These are phyloP conservation scores for Apiospora hydei DNA, from an alignment of 2,329 filamentous ascomycete genomes.

Conservation along the genomic window DNA sequence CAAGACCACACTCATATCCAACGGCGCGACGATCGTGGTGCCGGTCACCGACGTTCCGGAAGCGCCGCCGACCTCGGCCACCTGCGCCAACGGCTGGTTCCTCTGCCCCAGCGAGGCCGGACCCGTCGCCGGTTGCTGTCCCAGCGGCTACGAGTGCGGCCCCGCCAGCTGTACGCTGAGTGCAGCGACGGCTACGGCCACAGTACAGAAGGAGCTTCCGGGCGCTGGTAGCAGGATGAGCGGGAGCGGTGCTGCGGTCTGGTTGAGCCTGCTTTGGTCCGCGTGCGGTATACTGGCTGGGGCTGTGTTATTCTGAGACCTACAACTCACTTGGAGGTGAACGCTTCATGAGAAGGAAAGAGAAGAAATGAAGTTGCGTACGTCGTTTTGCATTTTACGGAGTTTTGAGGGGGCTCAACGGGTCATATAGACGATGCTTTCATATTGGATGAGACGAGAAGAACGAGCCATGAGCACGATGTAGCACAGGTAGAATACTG, in stretches of 20 bases:
- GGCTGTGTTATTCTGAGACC: neutral
- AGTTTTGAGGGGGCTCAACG: no score
- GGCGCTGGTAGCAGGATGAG: conserved; percentile 25
- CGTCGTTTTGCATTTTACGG: neutral
- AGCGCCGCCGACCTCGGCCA: conserved; percentile 50
- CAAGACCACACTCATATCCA: conserved; percentile 70
- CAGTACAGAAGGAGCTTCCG: conserved; percentile 62
- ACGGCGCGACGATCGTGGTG: conserved; percentile 75
- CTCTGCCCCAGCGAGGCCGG: conserved; percentile 65
- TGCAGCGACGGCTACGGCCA: conserved; percentile 60
- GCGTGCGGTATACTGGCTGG: neutral
- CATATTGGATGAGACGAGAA: neutral
- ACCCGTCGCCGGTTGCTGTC: conserved; percentile 84
- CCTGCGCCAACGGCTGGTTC: conserved; percentile 83
- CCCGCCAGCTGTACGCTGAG: conserved; percentile 72
- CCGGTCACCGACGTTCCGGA: conserved; percentile 57
- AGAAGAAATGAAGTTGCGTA: neutral
- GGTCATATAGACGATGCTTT: neutral
- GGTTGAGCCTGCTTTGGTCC: neutral
- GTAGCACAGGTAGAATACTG: neutral
- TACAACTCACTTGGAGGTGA: neutral
- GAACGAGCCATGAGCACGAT: neutral
- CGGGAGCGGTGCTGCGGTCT: neutral
- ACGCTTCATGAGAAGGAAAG: neutral
- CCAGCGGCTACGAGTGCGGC: conserved; percentile 77